Evolutionary conservation across 179 eudicot genomes (phyloP), one percentile per base, ranked within the genome.

Genomic region (Kewa caespitosa): DNA sequence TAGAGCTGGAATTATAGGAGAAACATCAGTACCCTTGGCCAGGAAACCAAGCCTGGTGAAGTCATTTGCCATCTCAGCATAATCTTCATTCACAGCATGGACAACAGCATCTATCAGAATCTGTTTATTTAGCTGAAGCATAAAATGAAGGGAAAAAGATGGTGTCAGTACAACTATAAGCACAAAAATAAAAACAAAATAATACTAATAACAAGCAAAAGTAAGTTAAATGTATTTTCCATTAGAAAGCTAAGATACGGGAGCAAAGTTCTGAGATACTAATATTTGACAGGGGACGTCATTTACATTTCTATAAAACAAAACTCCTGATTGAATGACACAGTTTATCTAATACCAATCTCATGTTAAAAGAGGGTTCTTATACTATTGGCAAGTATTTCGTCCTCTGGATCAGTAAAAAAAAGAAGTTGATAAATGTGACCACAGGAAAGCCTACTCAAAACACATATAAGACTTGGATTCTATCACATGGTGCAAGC

Each of bases 1-100:
- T 78, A 95, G 76, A 77, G 99, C 99, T 66, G 99, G 99, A 82
- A 95, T 71, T 48, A 94, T 94, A 18, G 98, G 98, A 34, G 97
- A 66, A 69, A 94, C 98, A 84, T 94, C 95, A 30, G 97, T 95
- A 67, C 95, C 99, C 48, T 86, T 91, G n/a, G 99, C 97, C 74
- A 95, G 92, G 72, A 93, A 93, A 69, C 99, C 97, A 75, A 93
- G 97, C 83, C 99, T 89, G 68, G 97, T 95, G 82, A 93, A 93
- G 84, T 95, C 99, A 86, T 95, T 91, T 54, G 99, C 99, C 99
- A 95, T 95, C 88, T 95, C 99, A 76, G 70, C 84, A 82, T 95
- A 93, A 77, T 95, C 99, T 81, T 95, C 99, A 83, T 95, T 95
- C 67, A 95, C 99, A 82, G 99, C 97, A 87, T 95, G 99, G 66